A percentile compares a stretch with the other conserved stretches of the same genome.
Evolutionary conservation across 208 protist species (phyloP).

Genomic region (Crithidia fasciculata): DNA sequence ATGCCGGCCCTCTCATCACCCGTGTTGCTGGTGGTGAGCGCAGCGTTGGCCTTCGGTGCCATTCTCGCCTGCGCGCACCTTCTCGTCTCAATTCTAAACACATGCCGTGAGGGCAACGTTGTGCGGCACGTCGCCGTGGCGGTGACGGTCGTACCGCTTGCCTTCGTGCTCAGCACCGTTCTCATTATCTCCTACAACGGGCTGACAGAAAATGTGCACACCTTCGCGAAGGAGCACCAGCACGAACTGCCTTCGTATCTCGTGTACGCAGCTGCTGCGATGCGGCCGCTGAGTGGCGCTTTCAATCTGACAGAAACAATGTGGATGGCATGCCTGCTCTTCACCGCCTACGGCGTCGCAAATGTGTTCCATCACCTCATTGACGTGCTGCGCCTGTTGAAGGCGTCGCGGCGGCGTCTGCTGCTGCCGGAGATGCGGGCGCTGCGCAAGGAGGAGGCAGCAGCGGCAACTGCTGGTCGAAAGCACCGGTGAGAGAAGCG

Average conservation of each 20-base stretch:
- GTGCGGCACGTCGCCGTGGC: slow-evolving; percentile 45
- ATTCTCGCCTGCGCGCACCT: slow-evolving; percentile 17
- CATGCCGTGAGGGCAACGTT: slow-evolving; percentile 4
- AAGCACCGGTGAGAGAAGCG: background rate
- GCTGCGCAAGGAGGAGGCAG: slow-evolving; percentile 14
- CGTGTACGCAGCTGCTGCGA: slow-evolving; percentile 14
- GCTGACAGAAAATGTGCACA: slow-evolving; percentile 15
- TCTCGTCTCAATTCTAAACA: background rate
- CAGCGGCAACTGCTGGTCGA: background rate
- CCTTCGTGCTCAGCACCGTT: slow-evolving; percentile 24
- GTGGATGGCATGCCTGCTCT: slow-evolving; percentile 61
- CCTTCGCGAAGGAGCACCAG: slow-evolving; percentile 24
- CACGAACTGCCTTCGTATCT: slow-evolving; percentile 23
- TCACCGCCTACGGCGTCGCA: slow-evolving; percentile 58
- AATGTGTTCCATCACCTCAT: slow-evolving; percentile 55
- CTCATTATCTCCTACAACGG: slow-evolving; percentile 25
- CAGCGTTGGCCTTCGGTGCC: background rate
- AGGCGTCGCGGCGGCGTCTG: slow-evolving; percentile 62
- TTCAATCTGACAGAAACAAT: slow-evolving; percentile 17
- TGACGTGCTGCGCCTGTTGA: slow-evolving; percentile 62
- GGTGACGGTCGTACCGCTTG: slow-evolving; percentile 40
- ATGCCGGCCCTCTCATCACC: background rate
- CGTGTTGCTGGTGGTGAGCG: slow-evolving; percentile 12
- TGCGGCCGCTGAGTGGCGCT: slow-evolving; percentile 17
- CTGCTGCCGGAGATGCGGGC: slow-evolving; percentile 32